Evolutionary conservation across 2,329 filamentous ascomycete species (phyloP).

Genomic region (Beauveria sp.): DNA sequence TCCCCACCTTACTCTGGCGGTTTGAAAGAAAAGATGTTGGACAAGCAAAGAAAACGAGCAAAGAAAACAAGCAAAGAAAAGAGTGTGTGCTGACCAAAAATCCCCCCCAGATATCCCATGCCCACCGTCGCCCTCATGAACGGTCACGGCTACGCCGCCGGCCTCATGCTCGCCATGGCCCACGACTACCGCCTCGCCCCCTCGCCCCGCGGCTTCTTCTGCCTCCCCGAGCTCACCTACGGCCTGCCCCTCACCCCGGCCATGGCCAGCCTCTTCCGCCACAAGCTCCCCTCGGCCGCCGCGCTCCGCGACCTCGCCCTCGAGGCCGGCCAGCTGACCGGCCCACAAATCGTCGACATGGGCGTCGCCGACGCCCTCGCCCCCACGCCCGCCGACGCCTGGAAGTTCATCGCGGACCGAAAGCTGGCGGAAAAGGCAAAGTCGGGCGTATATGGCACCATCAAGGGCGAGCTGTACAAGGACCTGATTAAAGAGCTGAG

Average conservation of each 20-base stretch:
- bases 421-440: conserved; percentile 54
- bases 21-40: background rate
- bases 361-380: conserved; percentile 64
- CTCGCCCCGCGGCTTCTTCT: conserved; percentile 61
- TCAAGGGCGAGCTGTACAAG: conserved; percentile 72
- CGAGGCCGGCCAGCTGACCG: conserved; percentile 63
- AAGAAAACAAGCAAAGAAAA: background rate
- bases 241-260: conserved; percentile 66
- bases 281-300: conserved; percentile 51
- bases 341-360: conserved; percentile 51
- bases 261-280: conserved; percentile 67
- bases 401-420: conserved; percentile 51
- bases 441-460: conserved; percentile 58
- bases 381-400: conserved; percentile 44
- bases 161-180: conserved; percentile 74
- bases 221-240: conserved; percentile 75
- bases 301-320: conserved; percentile 60
- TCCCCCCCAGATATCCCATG: conserved; percentile 55
- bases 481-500: conserved; percentile 54
- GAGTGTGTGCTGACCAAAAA: background rate
- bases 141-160: conserved; percentile 74
- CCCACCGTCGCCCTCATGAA: conserved; percentile 73
- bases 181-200: conserved; percentile 80
- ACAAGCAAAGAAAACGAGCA: no score
- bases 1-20: background rate